Percentiles rank a stretch among this genome's conserved stretches.
Conservation (phyloP, 1,284 basidiomycete genomes). For the Schizophyllum commune region DNA sequence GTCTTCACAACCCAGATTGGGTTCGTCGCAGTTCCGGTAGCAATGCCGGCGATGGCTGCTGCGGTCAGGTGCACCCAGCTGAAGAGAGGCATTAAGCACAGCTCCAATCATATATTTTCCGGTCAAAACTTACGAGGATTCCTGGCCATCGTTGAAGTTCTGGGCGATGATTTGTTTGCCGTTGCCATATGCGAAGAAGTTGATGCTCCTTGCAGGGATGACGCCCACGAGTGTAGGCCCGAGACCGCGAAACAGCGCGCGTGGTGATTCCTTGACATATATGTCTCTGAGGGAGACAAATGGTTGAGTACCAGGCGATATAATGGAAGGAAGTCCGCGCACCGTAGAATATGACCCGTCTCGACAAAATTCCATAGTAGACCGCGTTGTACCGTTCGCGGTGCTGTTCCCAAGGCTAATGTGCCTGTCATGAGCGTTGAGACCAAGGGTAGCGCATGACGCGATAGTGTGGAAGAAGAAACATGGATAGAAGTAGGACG, state of each 20-base stretch:
- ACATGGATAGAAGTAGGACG: conserved; percentile 18
- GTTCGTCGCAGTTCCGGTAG: conserved; percentile 88
- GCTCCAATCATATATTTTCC: too few species aligned
- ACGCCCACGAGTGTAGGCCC: conserved; percentile 94
- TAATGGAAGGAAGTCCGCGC: conserved; percentile 16
- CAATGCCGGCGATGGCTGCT: conserved; percentile 80
- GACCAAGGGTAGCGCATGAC: conserved; percentile 32
- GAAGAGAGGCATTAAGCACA: too few species aligned
- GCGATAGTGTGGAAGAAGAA: too few species aligned
- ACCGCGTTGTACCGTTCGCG: conserved; percentile 36
- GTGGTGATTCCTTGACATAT: conserved; percentile 83
- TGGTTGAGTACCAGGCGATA: not conserved
- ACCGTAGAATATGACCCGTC: conserved; percentile 87
- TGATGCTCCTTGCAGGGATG: conserved; percentile 92
- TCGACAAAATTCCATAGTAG: conserved; percentile 92
- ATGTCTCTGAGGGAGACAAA: conserved; percentile 75
- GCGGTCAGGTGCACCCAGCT: conserved; percentile 80
- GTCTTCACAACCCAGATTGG: conserved; percentile 99
- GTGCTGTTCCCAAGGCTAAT: conserved; percentile 12
- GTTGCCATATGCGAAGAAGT: conserved; percentile 98
- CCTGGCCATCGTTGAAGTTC: conserved; percentile 74
- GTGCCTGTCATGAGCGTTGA: too few species aligned
- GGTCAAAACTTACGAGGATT: too few species aligned
- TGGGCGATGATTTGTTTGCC: conserved; percentile 89
- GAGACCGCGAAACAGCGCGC: conserved; percentile 91